A percentile compares a stretch with the other conserved stretches of the same genome.
These are phyloP conservation scores for Pelargonium citronellum DNA, from an alignment of 441 rosid species.

Conservation along the genomic window DNA sequence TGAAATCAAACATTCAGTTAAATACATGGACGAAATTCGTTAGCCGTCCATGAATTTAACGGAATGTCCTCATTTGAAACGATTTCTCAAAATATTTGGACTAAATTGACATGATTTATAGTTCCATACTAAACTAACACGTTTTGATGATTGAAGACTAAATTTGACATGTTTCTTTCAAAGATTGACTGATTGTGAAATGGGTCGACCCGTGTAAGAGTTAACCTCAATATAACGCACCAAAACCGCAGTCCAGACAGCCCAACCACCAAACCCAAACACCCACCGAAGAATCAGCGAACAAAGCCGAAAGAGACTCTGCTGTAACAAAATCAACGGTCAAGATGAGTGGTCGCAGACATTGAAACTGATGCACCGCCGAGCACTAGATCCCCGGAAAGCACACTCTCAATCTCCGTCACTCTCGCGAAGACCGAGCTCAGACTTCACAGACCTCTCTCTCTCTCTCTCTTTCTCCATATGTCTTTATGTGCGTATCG, in stretches of 20 bases:
- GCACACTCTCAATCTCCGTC: constrained; percentile 3
- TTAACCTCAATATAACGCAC: not conserved
- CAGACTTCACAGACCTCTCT: constrained; percentile 5
- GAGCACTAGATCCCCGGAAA: constrained; percentile 11
- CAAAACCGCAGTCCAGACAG: not conserved
- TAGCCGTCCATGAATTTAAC: no score
- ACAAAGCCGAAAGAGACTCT: not conserved
- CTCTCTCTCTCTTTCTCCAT: not conserved
- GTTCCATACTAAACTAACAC: no score
- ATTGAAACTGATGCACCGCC: constrained; percentile 2
- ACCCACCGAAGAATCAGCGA: constrained; percentile 10
- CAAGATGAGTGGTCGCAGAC: constrained; percentile 4
- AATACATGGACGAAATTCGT: no score
- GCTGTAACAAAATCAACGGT: not conserved
- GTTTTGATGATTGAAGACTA: no score
- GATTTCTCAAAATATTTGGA: no score
- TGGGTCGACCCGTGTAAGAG: no score
- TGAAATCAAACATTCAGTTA: no score
- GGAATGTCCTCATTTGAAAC: no score
- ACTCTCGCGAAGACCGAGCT: constrained; percentile 4
- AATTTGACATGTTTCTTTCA: no score
- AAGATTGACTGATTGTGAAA: no score
- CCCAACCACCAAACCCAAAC: not conserved
- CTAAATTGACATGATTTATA: no score
- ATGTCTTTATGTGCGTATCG: not conserved